These are phyloP conservation scores for Helotiales sp. DNA, from an alignment of 2,329 filamentous ascomycete genomes.

Conservation along the genomic window DNA sequence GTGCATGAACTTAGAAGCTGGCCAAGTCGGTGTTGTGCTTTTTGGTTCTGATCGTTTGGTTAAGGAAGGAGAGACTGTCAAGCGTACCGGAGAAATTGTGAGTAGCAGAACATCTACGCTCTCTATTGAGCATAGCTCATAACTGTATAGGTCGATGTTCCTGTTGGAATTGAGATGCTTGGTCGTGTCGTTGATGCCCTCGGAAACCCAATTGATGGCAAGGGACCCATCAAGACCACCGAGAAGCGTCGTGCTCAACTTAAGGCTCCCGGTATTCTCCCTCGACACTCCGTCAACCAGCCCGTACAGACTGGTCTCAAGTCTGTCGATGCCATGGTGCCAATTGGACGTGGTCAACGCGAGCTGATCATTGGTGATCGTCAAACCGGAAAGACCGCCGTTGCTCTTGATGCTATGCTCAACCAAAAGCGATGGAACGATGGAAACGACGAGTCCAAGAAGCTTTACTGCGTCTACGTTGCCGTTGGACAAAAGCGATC, in stretches of 20 bases:
- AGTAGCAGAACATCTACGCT: constrained; percentile 50
- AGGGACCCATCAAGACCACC: constrained; percentile 91
- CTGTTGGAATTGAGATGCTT: constrained; percentile 88
- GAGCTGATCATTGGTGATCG: constrained; percentile 99
- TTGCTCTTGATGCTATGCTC: constrained; percentile 95
- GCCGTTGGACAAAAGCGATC: constrained; percentile 99
- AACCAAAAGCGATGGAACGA: constrained; percentile 99
- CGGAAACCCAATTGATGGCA: constrained; percentile 99
- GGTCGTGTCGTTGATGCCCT: constrained; percentile 98
- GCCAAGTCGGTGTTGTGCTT: constrained; percentile 99
- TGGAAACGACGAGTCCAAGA: constrained; percentile 85
- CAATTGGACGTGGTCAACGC: constrained; percentile 99
- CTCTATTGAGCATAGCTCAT: constrained; percentile 17
- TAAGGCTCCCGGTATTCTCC: constrained; percentile 98
- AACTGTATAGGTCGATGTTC: constrained; percentile 80
- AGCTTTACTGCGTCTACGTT: constrained; percentile 99
- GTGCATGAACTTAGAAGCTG: constrained; percentile 99
- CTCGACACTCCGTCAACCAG: constrained; percentile 95
- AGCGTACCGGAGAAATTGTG: constrained; percentile 99
- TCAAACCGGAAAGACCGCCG: constrained; percentile 99
- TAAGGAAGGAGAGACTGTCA: constrained; percentile 99
- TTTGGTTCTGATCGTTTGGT: constrained; percentile 99
- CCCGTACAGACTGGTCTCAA: constrained; percentile 99
- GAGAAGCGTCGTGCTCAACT: constrained; percentile 95
- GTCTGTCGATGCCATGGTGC: constrained; percentile 99